Base-by-base conservation (phyloP, 768 basidiomycete species). In the Tylopilus balloui region DNA sequence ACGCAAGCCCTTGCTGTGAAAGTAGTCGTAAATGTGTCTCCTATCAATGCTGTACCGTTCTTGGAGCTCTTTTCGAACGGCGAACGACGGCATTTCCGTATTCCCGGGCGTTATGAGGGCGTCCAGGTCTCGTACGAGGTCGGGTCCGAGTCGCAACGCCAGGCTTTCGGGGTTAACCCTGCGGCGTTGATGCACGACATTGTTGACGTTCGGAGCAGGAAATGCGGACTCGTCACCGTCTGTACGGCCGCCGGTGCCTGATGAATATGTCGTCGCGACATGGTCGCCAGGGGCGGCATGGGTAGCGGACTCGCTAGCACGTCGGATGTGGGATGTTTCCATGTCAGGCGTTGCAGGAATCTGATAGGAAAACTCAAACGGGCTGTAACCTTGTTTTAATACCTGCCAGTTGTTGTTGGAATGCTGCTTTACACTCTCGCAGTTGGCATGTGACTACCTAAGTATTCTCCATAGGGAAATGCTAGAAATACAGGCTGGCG, bases 401-500 rank as follows among this genome's bases (percentile, higher is more conserved):
- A 40, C 43, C 15, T 35, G 25, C 34, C 34, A 34, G n/a, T 39
- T 24, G 15, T 39, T 24, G 15, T 42, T 62, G 62, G 62, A 63
- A 65, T 65, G 47, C 55, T 52, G 43, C 38, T 40, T 23, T 24
- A n/a, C n/a, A n/a, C n/a, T n/a, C n/a, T n/a, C n/a, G n/a, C n/a
- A 31, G 29, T 27, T 11, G 21, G 39, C 50, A 50, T 61, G 47
- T 54, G 58, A 60, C 39, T 31, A 31, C 37, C 36, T 13, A 9
- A n/a, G 1, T 31, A 12, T 6, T 34, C 6, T 13, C 24, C 32
- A 20, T 19, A 42, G 37, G 29, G 24, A 20, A 25, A 51, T 32
- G 36, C 56, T 80, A 91, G 70, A 91, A 90, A 72, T 91, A 91
- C 75, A 91, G 63, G 67, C 88, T 90, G 14, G 88, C 88, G 10